Conservation (phyloP, 495 filamentous ascomycete species). For the Penicillium maclennaniae region DNA sequence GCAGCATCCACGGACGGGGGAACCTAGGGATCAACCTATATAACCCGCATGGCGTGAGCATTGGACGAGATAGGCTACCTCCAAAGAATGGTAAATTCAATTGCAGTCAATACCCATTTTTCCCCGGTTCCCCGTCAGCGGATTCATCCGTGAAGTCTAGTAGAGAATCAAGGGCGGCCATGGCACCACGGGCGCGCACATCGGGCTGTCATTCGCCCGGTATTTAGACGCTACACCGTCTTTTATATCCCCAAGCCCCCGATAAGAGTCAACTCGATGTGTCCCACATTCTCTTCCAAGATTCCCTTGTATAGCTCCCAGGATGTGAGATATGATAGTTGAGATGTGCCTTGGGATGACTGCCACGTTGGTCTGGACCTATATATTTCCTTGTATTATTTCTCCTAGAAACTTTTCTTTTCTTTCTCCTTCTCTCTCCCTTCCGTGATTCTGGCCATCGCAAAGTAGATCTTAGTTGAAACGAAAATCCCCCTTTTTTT, state of each 20-base stretch:
- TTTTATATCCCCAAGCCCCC: conserved; percentile 4
- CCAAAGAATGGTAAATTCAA: neutral
- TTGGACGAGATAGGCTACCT: neutral
- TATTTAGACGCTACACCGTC: conserved; percentile 20
- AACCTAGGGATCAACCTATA: neutral
- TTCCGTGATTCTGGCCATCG: neutral
- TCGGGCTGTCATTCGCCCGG: conserved; percentile 35
- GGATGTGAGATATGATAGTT: too few relatives aligned
- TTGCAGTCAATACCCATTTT: neutral
- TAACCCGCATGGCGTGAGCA: neutral
- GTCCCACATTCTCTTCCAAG: neutral
- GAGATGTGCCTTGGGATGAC: too few relatives aligned
- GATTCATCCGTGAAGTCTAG: neutral
- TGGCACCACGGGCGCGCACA: conserved; percentile 55
- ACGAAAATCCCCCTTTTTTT: conserved; percentile 7
- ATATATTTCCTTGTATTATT: too few relatives aligned
- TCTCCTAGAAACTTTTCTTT: too few relatives aligned
- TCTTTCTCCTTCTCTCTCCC: neutral
- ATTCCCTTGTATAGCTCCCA: neutral
- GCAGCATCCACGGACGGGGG: too few relatives aligned
- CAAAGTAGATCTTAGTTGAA: conserved; percentile 4
- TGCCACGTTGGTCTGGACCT: too few relatives aligned
- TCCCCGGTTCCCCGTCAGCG: neutral
- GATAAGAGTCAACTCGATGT: neutral
- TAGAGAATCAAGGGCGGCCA: conserved; percentile 5